Base-by-base conservation (phyloP, 2,329 filamentous ascomycete genomes). In the Amesomyces nigricolor region DNA sequence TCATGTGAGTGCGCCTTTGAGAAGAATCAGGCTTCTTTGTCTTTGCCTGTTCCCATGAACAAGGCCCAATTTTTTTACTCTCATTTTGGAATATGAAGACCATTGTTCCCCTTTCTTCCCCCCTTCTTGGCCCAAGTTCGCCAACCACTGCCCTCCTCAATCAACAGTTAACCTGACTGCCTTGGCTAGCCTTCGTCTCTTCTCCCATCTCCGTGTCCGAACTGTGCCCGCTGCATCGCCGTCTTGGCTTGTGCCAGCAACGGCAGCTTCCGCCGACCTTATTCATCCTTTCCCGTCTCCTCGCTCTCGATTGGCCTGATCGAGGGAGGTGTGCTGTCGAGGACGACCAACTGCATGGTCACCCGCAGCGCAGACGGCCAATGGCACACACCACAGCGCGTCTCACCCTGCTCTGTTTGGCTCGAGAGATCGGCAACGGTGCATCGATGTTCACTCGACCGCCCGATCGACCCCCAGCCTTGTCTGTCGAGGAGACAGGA, bases 291-390 rank as follows among this genome's bases (percentile, higher is more conserved):
- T n/a, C 29, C 48, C 38, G 43, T 26, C 9, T 37, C 10, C 17
- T 5, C 39, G 35, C 43, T 39, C n/a, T 44, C 43, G 37, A 56
- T 57, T 57, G 54, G 54, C 37, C 39, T 19, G 11, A 35, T 1
- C 4, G 8, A 13, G 13, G 13, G 3, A 22, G 5, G 8, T 44
- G 40, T 17, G 37, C 13, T 22, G 50, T 44, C 11, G 43, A 35
- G 19, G 38, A 58, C 52, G 51, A 43, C 52, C 47, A 54, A 44
- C 42, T 45, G 17, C 47, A 54, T 14, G 16, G 14, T 51, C 44
- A 40, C 52, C 29, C 50, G 52, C 56, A 51, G 47, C 32, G 14
- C 42, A 39, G n/a, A 54, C 16, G 39, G 42, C 51, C 56, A 54
- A 54, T 51, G 22, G 51, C 29, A 26, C 8, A 37, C 10, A 2